Base-by-base conservation (phyloP, 2,329 filamentous ascomycete species). In the Aspergillus ochraceus region DNA sequence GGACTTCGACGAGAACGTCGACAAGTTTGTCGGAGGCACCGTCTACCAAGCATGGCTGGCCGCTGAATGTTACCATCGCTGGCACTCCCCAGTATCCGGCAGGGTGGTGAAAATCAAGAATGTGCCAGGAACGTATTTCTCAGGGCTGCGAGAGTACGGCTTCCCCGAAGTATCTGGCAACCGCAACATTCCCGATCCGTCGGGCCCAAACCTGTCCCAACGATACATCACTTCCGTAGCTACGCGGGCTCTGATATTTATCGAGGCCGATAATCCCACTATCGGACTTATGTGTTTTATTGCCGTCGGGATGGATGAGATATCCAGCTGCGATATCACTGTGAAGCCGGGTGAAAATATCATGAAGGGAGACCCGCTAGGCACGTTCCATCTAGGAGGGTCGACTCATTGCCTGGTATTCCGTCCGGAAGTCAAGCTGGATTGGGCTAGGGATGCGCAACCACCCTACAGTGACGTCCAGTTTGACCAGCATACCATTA, bases 361-460 rank as follows among this genome's bases (percentile, higher is more conserved):
- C 20, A 79, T 79, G 58, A 90, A 90, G 79, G 89, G 89, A 1
- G 82, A 90, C 2, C 77, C 90, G 77, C 79, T 85, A 32, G 88
- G 88, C 51, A 90, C 89, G 87, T 91, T 91, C 73, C 88, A 91
- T 68, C 90, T 87, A 69, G 89, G 88, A 20, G 89, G 89, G 0
- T 86, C 83, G 12, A 84, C 84, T 3, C 85, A 90, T 68, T 88
- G 86, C 64, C 67, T 90, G 66, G 67, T 91, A 6, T 90, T 90
- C 74, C 42, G 46, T 36, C 20, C 36, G 6, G 19, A 36, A 3
- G 52, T 52, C 39, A 45, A 51, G 11, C 11, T 56, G 60, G 52
- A 36, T 3, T 61, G 39, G 52, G 19, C n/a, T 1, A 36, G 29
- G 6, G 50, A 52, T 26, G 49, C 51, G n/a, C 39, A 51, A 17